Conservation (phyloP, 768 basidiomycete species). For the Gelatoporia subvermispora region DNA sequence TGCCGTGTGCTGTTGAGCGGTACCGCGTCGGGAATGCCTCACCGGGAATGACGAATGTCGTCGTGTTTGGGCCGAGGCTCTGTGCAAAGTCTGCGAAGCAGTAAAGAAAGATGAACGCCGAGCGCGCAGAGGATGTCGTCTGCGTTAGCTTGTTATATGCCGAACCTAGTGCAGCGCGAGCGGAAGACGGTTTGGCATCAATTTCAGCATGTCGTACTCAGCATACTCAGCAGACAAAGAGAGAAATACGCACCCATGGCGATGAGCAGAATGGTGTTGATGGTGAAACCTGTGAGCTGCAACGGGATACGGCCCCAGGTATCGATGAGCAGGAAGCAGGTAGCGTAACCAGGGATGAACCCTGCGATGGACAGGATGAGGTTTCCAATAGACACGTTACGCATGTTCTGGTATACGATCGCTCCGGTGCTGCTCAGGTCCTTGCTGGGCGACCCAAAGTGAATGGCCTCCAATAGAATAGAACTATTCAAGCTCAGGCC, state of each 20-base stretch:
- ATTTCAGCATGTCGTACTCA: too few relatives aligned
- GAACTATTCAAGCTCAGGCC: conserved; percentile 45
- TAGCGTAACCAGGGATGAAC: conserved; percentile 37
- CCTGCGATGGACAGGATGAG: conserved; percentile 34
- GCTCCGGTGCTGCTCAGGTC: conserved; percentile 3
- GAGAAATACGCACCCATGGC: conserved; percentile 30
- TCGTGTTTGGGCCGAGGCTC: conserved; percentile 39
- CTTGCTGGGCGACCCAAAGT: conserved; percentile 15
- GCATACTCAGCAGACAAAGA: too few relatives aligned
- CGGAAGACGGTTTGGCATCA: too few relatives aligned
- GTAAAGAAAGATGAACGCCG: conserved; percentile 34
- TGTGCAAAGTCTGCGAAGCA: conserved; percentile 37
- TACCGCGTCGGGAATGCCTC: conserved; percentile 41
- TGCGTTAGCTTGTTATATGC: conserved; percentile 23
- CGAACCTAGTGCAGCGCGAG: conserved; percentile 26
- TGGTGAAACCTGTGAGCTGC: conserved; percentile 34
- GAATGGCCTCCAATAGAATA: conserved; percentile 32
- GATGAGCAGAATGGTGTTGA: conserved; percentile 28
- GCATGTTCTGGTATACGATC: conserved; percentile 22
- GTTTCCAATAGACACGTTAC: conserved; percentile 29
- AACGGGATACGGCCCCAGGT: conserved; percentile 34
- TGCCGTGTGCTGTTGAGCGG: conserved; percentile 35
- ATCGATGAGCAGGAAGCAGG: conserved; percentile 32
- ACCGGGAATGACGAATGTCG: conserved; percentile 36
- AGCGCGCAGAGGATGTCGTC: conserved; percentile 18